Percentiles rank a stretch among this genome's conserved stretches.
Evolutionary conservation across 108 stramenopile genomes (phyloP).

Genomic region (Fragilaria crotonensis): DNA sequence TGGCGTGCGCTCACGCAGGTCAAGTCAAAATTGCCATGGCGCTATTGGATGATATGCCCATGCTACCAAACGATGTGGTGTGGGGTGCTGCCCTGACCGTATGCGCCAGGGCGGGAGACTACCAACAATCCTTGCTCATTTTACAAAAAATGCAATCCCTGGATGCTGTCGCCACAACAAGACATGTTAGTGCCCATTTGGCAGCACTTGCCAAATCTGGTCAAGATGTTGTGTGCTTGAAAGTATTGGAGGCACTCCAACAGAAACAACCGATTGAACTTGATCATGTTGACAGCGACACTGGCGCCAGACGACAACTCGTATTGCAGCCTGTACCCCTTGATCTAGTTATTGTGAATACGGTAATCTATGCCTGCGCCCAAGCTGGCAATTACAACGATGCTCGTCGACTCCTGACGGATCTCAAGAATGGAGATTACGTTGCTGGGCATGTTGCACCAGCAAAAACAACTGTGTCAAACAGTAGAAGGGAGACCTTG

Average conservation of each 20-base stretch:
- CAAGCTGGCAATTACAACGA: conserved; percentile 22
- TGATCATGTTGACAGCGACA: neutral
- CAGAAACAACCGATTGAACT: neutral
- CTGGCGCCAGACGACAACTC: neutral
- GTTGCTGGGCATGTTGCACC: neutral
- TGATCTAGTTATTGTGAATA: conserved; percentile 33
- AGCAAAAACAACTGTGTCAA: neutral
- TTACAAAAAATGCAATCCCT: conserved; percentile 20
- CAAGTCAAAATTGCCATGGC: conserved; percentile 38
- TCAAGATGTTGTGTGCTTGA: conserved; percentile 13
- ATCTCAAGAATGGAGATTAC: conserved; percentile 33
- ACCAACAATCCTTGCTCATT: conserved; percentile 17
- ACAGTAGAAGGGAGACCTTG: neutral
- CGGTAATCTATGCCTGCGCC: conserved; percentile 33
- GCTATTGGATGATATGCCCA: conserved; percentile 28
- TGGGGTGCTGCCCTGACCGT: conserved; percentile 28
- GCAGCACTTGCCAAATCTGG: conserved; percentile 19
- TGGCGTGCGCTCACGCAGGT: conserved; percentile 31
- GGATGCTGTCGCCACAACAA: conserved; percentile 6
- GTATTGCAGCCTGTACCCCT: conserved; percentile 11
- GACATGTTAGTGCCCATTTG: conserved; percentile 21
- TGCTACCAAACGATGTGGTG: conserved; percentile 6
- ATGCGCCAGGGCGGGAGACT: conserved; percentile 29
- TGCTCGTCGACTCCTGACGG: conserved; percentile 22
- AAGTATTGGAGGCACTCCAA: conserved; percentile 19